phyloP scores from a whole-genome alignment of 2,329 filamentous ascomycete genomes.

The Decorospora gaudefroyi region DNA sequence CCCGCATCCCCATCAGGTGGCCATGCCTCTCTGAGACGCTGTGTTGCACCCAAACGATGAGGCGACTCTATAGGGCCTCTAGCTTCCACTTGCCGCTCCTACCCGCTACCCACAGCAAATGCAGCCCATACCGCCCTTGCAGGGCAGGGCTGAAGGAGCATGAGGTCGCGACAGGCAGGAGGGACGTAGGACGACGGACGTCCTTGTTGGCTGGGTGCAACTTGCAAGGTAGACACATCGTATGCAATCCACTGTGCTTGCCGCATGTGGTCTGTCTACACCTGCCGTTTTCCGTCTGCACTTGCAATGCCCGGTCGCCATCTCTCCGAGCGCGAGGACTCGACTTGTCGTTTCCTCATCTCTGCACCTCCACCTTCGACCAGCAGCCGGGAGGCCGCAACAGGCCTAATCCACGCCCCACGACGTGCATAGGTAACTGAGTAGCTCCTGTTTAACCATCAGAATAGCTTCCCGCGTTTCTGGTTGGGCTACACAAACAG shows the following conservation, averaged over 20 bases:
- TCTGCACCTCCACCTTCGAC: slow-evolving; percentile 11
- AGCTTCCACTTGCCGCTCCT: slow-evolving; percentile 29
- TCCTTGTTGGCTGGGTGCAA: slow-evolving; percentile 6
- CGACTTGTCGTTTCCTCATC: slow-evolving; percentile 39
- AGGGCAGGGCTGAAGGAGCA: slow-evolving; percentile 40
- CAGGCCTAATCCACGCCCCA: slow-evolving; percentile 15
- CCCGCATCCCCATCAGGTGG: slow-evolving; percentile 31
- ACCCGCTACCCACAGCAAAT: slow-evolving; percentile 25
- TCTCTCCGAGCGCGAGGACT: slow-evolving; percentile 12
- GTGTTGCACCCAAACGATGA: slow-evolving; percentile 34
- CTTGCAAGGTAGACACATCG: too few species aligned
- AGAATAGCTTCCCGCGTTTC: slow-evolving; percentile 37
- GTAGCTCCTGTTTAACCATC: slow-evolving; percentile 39
- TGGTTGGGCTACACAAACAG: slow-evolving; percentile 41
- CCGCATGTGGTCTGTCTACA: too few species aligned
- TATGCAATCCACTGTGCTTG: too few species aligned
- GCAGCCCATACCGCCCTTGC: slow-evolving; percentile 41
- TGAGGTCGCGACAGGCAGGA: too few species aligned
- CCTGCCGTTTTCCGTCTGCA: background rate
- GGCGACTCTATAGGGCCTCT: slow-evolving; percentile 33
- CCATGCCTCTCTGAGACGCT: slow-evolving; percentile 39
- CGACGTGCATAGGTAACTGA: slow-evolving; percentile 25
- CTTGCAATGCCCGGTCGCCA: background rate
- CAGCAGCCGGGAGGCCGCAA: slow-evolving; percentile 17
- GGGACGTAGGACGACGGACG: background rate